Evolutionary conservation across 2,329 filamentous ascomycete genomes (phyloP).

Genomic region (Verticillium zaregamsianum): DNA sequence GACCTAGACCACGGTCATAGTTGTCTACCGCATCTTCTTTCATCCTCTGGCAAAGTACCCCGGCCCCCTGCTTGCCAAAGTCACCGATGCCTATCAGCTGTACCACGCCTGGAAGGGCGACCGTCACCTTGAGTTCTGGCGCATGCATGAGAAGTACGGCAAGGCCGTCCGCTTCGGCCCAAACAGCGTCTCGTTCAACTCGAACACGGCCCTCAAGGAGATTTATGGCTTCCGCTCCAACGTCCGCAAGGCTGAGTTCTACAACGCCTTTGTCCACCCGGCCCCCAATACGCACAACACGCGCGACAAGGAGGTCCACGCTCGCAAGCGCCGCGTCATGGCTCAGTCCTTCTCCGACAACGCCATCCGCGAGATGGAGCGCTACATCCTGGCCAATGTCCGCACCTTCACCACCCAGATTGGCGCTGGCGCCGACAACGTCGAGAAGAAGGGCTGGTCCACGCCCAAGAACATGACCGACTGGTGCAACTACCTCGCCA

Average conservation of each 20-base stretch:
- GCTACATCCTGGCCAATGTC: constrained; percentile 61
- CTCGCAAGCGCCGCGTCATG: constrained; percentile 66
- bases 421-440: constrained; percentile 30
- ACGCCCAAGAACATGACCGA: constrained; percentile 57
- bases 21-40: constrained; percentile 56
- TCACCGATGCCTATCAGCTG: constrained; percentile 61
- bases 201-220: constrained; percentile 59
- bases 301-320: constrained; percentile 64
- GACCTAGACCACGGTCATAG: constrained; percentile 32
- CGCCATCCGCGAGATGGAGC: constrained; percentile 64
- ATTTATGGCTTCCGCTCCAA: constrained; percentile 63
- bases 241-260: constrained; percentile 67
- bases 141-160: constrained; percentile 66
- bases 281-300: constrained; percentile 70
- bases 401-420: constrained; percentile 62
- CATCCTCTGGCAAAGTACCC: constrained; percentile 63
- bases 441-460: constrained; percentile 53
- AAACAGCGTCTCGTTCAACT: constrained; percentile 75
- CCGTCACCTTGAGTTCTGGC: constrained; percentile 68
- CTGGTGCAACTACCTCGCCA: constrained; percentile 59
- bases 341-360: constrained; percentile 68
- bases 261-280: constrained; percentile 68
- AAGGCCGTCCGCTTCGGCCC: constrained; percentile 73
- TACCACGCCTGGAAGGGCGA: constrained; percentile 74
- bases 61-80: constrained; percentile 58